Evolutionary conservation across 2,329 filamentous ascomycete species (phyloP).

Genomic region (Verticillium isaacii): DNA sequence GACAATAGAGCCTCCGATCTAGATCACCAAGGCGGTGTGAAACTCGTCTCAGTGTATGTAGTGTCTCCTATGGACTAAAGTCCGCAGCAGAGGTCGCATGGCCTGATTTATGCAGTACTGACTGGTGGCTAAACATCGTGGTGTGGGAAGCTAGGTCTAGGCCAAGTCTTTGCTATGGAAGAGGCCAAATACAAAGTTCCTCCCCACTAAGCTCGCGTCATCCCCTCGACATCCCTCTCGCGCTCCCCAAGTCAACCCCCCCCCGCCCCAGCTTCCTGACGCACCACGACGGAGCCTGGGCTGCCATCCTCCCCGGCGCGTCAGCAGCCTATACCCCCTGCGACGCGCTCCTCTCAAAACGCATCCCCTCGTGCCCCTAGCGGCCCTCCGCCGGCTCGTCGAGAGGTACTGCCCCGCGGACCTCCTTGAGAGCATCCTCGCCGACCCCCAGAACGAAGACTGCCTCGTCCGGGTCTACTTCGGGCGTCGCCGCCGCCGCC

Average conservation of each 20-base stretch:
- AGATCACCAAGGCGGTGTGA: too few species aligned
- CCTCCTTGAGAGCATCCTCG: not conserved
- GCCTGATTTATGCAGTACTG: too few species aligned
- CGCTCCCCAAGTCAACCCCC: not conserved
- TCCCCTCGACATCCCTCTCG: not conserved
- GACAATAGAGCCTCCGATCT: too few species aligned
- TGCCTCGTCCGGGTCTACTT: constrained; percentile 47
- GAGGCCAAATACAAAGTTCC: too few species aligned
- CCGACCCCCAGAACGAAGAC: constrained; percentile 30
- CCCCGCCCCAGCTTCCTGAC: not conserved
- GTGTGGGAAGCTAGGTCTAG: too few species aligned
- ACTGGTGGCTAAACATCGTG: too few species aligned
- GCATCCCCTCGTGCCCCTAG: constrained; percentile 16
- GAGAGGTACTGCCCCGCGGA: constrained; percentile 11
- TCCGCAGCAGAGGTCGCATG: too few species aligned
- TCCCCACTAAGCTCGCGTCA: not conserved
- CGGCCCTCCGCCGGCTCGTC: constrained; percentile 13
- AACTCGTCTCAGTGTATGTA: too few species aligned
- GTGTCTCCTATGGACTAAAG: too few species aligned
- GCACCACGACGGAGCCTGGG: constrained; percentile 6
- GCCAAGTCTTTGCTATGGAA: too few species aligned
- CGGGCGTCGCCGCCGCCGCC: constrained; percentile 24
- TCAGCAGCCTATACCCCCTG: constrained; percentile 14
- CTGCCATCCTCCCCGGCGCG: constrained; percentile 14
- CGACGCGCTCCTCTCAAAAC: constrained; percentile 22